Evolutionary conservation across 106 monocot genomes (phyloP).

Genomic region (Hemerocallis citrina): DNA sequence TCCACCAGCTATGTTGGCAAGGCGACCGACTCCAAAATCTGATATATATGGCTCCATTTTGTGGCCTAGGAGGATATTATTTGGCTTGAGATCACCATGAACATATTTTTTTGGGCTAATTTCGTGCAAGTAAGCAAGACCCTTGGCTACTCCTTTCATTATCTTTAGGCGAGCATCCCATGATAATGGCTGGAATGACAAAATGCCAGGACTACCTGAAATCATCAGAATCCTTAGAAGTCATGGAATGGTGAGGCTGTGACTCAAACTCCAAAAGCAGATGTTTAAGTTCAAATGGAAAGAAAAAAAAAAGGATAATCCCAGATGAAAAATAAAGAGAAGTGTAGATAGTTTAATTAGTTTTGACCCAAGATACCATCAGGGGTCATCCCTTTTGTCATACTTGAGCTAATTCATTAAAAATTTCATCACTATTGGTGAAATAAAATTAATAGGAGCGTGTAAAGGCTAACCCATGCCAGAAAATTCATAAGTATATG

Average conservation of each 20-base stretch:
- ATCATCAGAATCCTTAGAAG: not conserved
- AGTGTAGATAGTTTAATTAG: no score
- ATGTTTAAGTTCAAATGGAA: no score
- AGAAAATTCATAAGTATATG: no score
- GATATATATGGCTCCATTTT: conserved; percentile 74
- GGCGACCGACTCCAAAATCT: conserved; percentile 70
- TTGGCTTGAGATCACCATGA: conserved; percentile 80
- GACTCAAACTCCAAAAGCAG: no score
- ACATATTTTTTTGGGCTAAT: conserved; percentile 89
- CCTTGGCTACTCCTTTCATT: conserved; percentile 67
- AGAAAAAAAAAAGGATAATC: no score
- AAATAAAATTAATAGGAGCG: no score
- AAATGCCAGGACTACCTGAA: conserved; percentile 42
- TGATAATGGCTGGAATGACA: conserved; percentile 26
- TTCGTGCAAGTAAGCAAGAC: conserved; percentile 69
- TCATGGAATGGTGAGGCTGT: not conserved
- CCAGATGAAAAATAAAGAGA: no score
- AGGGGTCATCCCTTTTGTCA: no score
- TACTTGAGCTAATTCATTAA: no score
- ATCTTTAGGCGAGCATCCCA: conserved; percentile 68
- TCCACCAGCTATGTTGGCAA: conserved; percentile 53
- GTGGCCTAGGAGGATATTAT: conserved; percentile 60
- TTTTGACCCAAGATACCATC: no score
- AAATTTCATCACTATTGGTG: no score
- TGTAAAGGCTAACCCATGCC: no score